Conservation (phyloP, 768 basidiomycete species). For the Sporobolomyces phaffii region DNA sequence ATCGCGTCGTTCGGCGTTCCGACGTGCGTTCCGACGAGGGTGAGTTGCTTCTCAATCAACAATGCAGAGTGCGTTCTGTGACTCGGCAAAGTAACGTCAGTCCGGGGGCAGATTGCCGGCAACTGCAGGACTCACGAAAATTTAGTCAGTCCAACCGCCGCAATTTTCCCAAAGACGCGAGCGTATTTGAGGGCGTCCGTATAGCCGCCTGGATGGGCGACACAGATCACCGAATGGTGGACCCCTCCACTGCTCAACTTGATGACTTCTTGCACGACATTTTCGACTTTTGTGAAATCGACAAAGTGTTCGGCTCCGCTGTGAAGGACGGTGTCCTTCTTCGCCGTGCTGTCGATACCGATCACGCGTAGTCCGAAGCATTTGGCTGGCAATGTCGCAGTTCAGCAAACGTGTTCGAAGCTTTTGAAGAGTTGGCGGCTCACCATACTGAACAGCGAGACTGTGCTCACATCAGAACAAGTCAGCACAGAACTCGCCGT, state of each 20-base stretch:
- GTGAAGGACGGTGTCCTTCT: conserved; percentile 6
- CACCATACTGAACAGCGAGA: conserved; percentile 1
- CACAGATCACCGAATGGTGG: conserved; percentile 18
- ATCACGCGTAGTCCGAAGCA: conserved; percentile 32
- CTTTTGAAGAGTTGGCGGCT: background rate
- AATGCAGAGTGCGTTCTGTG: conserved; percentile 8
- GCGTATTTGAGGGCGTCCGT: conserved; percentile 11
- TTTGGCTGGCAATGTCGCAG: conserved; percentile 13
- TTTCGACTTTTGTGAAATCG: conserved; percentile 26
- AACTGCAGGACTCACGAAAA: conserved; percentile 22
- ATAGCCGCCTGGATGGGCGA: background rate
- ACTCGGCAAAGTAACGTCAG: background rate
- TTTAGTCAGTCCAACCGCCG: conserved; percentile 2
- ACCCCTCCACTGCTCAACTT: conserved; percentile 21
- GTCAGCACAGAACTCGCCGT: background rate
- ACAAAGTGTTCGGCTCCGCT: conserved; percentile 36
- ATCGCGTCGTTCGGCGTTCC: conserved; percentile 19
- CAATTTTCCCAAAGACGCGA: conserved; percentile 1
- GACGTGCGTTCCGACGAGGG: conserved; percentile 27
- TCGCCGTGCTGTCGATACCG: conserved; percentile 30
- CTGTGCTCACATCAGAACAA: background rate
- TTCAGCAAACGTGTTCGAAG: too few relatives aligned
- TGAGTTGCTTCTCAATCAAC: conserved; percentile 12
- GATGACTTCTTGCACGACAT: conserved; percentile 32
- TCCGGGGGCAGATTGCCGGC: background rate